A percentile compares a stretch with the other conserved stretches of the same genome.
Conservation (phyloP, 371 early-diverging fungal species). For the Mortierella sp. region DNA sequence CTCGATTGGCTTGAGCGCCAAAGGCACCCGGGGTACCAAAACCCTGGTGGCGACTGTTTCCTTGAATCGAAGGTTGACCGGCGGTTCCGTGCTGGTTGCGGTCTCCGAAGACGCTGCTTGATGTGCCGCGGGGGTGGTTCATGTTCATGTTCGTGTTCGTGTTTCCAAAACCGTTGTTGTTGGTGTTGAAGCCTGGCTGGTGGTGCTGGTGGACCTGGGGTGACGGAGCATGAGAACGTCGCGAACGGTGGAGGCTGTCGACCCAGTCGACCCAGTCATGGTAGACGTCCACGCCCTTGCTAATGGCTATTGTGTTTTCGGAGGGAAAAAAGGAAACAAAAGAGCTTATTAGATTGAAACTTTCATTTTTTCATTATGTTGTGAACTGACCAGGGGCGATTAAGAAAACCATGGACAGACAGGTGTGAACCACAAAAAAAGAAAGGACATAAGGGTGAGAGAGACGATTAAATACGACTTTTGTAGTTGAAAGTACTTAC, state of each 20-base stretch:
- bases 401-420: too few species aligned
- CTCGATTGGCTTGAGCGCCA: too few species aligned
- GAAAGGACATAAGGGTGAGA: background rate
- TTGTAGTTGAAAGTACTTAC: constrained; percentile 3
- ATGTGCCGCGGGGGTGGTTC: too few species aligned
- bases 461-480: too few species aligned
- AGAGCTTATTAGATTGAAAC: constrained; percentile 17
- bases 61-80: background rate
- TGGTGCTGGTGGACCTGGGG: background rate
- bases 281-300: constrained; percentile 86
- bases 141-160: too few species aligned
- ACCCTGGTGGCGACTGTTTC: background rate
- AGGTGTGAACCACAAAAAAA: too few species aligned
- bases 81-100: background rate
- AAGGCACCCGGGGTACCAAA: background rate
- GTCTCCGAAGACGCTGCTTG: too few species aligned
- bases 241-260: background rate
- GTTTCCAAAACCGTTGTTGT: too few species aligned
- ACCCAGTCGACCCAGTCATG: constrained; percentile 82
- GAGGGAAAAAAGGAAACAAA: background rate
- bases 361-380: too few species aligned
- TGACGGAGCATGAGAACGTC: background rate
- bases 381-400: too few species aligned
- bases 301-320: constrained; percentile 63
- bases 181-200: background rate